Percentiles rank a stretch among this genome's conserved stretches.
These are phyloP conservation scores for Neoboletus magnificus DNA, from an alignment of 768 basidiomycete genomes.

Conservation along the genomic window DNA sequence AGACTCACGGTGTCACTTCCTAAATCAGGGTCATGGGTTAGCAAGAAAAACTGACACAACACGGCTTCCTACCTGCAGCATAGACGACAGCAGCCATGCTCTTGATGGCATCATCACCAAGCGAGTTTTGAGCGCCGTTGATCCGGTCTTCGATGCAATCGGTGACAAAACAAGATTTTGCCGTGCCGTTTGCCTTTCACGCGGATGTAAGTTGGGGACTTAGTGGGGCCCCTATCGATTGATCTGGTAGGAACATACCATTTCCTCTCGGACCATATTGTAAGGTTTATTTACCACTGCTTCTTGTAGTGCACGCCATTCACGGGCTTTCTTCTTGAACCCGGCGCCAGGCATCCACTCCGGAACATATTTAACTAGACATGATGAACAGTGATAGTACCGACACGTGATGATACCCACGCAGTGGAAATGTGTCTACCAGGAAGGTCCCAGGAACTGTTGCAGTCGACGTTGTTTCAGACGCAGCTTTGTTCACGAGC, in stretches of 20 bases:
- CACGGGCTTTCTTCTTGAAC: constrained; percentile 4
- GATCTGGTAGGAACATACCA: not conserved
- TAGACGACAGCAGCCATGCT: constrained; percentile 6
- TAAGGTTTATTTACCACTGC: not conserved
- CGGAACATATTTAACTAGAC: not conserved
- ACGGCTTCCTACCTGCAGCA: not conserved
- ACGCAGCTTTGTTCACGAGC: constrained; percentile 5
- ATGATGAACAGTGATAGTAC: not conserved
- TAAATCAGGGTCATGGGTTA: not conserved
- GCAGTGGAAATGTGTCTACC: constrained; percentile 2
- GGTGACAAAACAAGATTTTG: constrained; percentile 1
- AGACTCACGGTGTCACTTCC: constrained; percentile 5
- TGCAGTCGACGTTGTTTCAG: not conserved
- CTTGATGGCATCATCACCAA: not conserved
- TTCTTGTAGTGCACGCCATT: constrained; percentile 4
- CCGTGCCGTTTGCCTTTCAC: not conserved
- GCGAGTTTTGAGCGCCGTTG: not conserved
- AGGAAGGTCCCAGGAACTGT: constrained; percentile 4
- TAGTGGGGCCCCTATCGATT: not conserved
- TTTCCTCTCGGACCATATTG: constrained; percentile 1
- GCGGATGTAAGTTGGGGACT: not conserved
- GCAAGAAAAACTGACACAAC: not conserved
- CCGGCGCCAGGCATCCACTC: constrained; percentile 2
- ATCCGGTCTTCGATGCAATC: constrained; percentile 3
- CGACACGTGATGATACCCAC: not conserved